Base-by-base conservation (phyloP, 2,329 filamentous ascomycete genomes). In the Lasiodiplodia theobromae region DNA sequence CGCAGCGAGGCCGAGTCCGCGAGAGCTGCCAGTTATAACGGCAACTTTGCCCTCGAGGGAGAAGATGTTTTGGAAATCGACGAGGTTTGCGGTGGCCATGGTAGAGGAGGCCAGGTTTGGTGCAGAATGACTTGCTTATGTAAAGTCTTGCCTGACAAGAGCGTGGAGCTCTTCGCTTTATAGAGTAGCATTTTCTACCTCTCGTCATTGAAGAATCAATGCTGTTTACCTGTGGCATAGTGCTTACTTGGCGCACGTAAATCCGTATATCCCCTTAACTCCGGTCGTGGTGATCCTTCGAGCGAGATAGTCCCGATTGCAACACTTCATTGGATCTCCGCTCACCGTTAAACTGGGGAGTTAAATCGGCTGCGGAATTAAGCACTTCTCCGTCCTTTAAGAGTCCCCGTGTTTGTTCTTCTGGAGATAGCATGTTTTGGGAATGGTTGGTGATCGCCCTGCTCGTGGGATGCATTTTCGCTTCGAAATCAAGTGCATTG, bases 1-100 rank as follows among this genome's bases (percentile, higher is more conserved):
- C 10, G 79, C 74, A 51, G 80, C 77, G 12, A 81, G 75, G 18
- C 79, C 79, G 23, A 81, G 73, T 1, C 79, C 79, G 72, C 79
- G 74, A 2, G 79, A 81, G 31, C 81, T 76, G 69, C 78, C 76
- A 38, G 78, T 79, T 4, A 80, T 73, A n/a, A 80, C 70, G 38
- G 77, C 78, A 10, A 79, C 73, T 68, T 80, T 79, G 69, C 77
- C 78, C 25, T 78, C 76, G 6, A 79, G 76, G 66, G 75, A 74
- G 69, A 80, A 80, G 70, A 80, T 75, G 69, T 73, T 72, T 56
- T 74, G 71, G 69, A 79, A 79, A 58, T 76, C 71, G 69, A 71
- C 73, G 10, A 79, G 53, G 6, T 79, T 51, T 16, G 54, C 54
- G 6, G 54, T 31, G 11, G 53, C 25, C 60, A 64, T 73, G n/a